Evolutionary conservation across 768 basidiomycete species (phyloP).

Genomic region (Hygrocybe coccinea): DNA sequence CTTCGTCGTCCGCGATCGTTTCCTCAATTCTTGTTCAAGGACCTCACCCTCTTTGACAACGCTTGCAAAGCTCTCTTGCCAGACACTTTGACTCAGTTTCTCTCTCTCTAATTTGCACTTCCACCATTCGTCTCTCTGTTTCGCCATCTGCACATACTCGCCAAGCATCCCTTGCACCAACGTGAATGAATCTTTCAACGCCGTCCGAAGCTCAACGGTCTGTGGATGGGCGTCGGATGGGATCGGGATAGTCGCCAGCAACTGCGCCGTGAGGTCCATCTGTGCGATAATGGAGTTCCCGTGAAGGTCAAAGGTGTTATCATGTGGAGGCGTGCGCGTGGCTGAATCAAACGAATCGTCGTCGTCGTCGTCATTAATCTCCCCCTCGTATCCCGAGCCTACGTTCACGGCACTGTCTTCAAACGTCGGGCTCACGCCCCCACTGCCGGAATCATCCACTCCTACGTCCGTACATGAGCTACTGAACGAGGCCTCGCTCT

Average conservation of each 20-base stretch:
- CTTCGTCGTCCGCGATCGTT: constrained; percentile 50
- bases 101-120: constrained; percentile 60
- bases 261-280: constrained; percentile 67
- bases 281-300: constrained; percentile 70
- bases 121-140: constrained; percentile 81
- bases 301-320: constrained; percentile 55
- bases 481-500: not conserved
- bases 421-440: constrained; percentile 18
- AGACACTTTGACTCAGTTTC: constrained; percentile 57
- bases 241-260: constrained; percentile 47
- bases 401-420: constrained; percentile 14
- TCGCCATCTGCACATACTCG: constrained; percentile 65
- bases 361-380: constrained; percentile 22
- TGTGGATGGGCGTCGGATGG: constrained; percentile 23
- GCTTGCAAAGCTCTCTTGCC: constrained; percentile 86
- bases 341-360: constrained; percentile 40
- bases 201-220: constrained; percentile 28
- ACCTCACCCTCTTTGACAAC: constrained; percentile 84
- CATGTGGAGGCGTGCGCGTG: constrained; percentile 49
- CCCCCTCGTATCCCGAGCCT: constrained; percentile 20
- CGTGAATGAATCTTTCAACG: constrained; percentile 56
- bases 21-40: constrained; percentile 74
- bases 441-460: not conserved
- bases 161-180: constrained; percentile 55
- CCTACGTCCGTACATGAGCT: not conserved